Conservation (phyloP, 129 eudicot species). For the Helianthus tuberosus region DNA sequence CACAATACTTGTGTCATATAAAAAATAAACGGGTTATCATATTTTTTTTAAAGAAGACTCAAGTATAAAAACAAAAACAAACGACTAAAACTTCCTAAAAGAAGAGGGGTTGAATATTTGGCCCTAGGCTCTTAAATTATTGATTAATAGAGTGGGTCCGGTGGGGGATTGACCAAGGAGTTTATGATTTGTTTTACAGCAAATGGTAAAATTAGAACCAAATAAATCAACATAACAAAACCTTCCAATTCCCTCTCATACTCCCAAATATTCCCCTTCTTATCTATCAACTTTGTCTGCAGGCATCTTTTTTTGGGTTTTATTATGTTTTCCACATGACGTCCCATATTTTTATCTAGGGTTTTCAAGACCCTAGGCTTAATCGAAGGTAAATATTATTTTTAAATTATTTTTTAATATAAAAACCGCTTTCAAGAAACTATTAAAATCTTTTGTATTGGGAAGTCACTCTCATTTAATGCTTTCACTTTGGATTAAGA, state of each 20-base stretch:
- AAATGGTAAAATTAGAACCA: constrained; percentile 31
- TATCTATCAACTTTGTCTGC: constrained; percentile 84
- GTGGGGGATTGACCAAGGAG: constrained; percentile 37
- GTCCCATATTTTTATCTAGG: constrained; percentile 38
- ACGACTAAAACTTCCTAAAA: too few relatives aligned
- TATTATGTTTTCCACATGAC: constrained; percentile 74
- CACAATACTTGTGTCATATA: too few relatives aligned
- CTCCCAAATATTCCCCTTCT: constrained; percentile 89
- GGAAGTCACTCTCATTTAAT: constrained; percentile 56
- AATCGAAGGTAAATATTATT: constrained; percentile 51
- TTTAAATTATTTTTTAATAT: constrained; percentile 1
- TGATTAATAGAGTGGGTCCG: not conserved
- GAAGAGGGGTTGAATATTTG: not conserved
- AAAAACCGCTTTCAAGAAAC: constrained; percentile 29
- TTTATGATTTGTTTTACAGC: constrained; percentile 33
- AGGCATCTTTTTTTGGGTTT: constrained; percentile 80
- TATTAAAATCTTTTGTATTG: constrained; percentile 38
- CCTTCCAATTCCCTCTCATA: constrained; percentile 91
- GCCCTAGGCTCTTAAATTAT: not conserved
- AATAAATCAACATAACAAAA: constrained; percentile 50
- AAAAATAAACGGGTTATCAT: too few relatives aligned
- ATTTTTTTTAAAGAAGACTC: too few relatives aligned
- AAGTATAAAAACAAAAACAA: too few relatives aligned
- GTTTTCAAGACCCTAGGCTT: constrained; percentile 81
- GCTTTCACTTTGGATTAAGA: constrained; percentile 40